Conservation (phyloP, 352 stramenopile species). For the Phytophthora europaea region DNA sequence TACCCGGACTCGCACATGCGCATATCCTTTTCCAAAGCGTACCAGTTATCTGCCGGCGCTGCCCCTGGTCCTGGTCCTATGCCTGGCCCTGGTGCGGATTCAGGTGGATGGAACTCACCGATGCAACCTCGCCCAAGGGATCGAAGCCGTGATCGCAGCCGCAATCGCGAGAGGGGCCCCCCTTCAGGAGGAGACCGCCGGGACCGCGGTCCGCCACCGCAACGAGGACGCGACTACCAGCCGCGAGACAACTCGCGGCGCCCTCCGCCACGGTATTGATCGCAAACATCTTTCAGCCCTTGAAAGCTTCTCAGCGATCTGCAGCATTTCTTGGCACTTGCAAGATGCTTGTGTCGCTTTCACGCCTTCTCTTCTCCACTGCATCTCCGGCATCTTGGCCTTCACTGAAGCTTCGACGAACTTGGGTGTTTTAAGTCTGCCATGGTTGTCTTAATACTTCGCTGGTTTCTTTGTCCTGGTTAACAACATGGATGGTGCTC, state of each 20-base stretch:
- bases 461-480: slow-evolving; percentile 32
- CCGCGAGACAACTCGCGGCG: slow-evolving; percentile 41
- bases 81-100: slow-evolving; percentile 35
- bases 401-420: slow-evolving; percentile 18
- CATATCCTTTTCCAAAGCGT: slow-evolving; percentile 85
- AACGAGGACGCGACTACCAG: slow-evolving; percentile 43
- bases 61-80: slow-evolving; percentile 26
- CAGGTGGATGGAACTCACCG: slow-evolving; percentile 34
- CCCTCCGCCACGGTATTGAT: slow-evolving; percentile 46
- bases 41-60: slow-evolving; percentile 39
- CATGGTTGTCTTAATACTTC: slow-evolving; percentile 2
- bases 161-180: slow-evolving; percentile 45
- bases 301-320: slow-evolving; percentile 8
- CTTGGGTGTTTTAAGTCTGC: neutral
- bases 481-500: slow-evolving; percentile 33
- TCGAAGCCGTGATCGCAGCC: slow-evolving; percentile 59
- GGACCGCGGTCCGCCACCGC: slow-evolving; percentile 39
- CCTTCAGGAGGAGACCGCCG: slow-evolving; percentile 35
- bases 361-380: slow-evolving; percentile 11
- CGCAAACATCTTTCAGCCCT: slow-evolving; percentile 11
- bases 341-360: slow-evolving; percentile 3
- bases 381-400: slow-evolving; percentile 13
- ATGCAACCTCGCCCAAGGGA: slow-evolving; percentile 46
- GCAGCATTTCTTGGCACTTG: slow-evolving; percentile 11
- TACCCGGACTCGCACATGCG: slow-evolving; percentile 82